Conservation (phyloP, 2,329 filamentous ascomycete species). For the Cladosporium sp. region DNA sequence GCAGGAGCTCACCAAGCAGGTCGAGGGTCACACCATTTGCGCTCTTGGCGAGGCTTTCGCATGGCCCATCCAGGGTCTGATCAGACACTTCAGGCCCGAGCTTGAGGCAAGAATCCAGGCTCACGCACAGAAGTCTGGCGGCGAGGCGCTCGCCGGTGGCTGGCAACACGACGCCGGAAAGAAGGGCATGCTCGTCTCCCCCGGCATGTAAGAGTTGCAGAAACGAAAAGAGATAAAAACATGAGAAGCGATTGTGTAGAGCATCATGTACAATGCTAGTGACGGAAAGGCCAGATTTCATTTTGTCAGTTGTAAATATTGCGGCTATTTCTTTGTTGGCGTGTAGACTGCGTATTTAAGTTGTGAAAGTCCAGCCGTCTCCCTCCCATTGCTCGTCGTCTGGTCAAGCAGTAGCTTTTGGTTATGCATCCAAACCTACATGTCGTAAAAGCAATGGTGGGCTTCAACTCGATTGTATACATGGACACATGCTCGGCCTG, state of each 20-base stretch:
- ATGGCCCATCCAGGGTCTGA: conserved; percentile 97
- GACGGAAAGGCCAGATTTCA: conserved; percentile 14
- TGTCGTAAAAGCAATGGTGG: background rate
- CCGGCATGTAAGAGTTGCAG: conserved; percentile 53
- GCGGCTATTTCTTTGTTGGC: conserved; percentile 19
- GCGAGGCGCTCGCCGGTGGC: conserved; percentile 78
- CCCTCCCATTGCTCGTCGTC: too few relatives aligned
- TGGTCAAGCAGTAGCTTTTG: too few relatives aligned
- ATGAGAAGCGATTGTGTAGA: conserved; percentile 7
- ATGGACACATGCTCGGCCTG: background rate
- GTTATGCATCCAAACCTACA: too few relatives aligned
- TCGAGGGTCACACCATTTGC: conserved; percentile 98
- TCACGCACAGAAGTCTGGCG: conserved; percentile 72
- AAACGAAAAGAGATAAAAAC: background rate
- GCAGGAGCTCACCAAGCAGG: conserved; percentile 98
- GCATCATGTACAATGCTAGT: conserved; percentile 22
- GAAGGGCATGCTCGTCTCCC: conserved; percentile 82
- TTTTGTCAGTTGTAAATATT: conserved; percentile 21
- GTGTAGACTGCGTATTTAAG: conserved; percentile 20
- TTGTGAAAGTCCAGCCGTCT: conserved; percentile 6
- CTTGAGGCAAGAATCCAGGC: conserved; percentile 87
- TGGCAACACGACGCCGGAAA: conserved; percentile 75
- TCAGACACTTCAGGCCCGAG: conserved; percentile 96
- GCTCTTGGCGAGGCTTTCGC: conserved; percentile 97
- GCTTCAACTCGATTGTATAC: background rate